Percentiles rank a stretch among this genome's conserved stretches.
Evolutionary conservation across 2,329 filamentous ascomycete genomes (phyloP).

Genomic region (Fusarium xyrophilum): DNA sequence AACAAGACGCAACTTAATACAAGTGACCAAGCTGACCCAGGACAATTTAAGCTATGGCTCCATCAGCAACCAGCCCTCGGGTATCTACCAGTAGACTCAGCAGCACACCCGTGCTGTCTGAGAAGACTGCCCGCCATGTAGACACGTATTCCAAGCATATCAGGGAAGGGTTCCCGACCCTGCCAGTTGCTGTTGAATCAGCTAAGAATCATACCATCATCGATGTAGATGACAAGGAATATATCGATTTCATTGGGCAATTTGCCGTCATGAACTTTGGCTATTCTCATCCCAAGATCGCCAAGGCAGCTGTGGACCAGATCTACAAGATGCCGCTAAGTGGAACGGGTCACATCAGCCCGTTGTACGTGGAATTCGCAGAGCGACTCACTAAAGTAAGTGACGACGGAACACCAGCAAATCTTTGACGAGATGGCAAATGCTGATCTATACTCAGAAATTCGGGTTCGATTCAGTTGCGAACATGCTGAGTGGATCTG

Average conservation of each 20-base stretch:
- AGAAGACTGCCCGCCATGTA: background rate
- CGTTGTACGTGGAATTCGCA: background rate
- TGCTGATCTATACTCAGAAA: background rate
- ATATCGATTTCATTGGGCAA: background rate
- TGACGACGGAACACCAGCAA: accelerated
- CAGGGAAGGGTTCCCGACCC: background rate
- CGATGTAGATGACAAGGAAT: background rate
- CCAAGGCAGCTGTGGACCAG: background rate
- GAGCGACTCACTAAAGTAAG: background rate
- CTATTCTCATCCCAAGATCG: background rate
- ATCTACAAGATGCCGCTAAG: background rate
- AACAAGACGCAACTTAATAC: background rate
- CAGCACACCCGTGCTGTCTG: background rate
- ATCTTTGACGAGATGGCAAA: too few relatives aligned
- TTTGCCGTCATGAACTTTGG: background rate
- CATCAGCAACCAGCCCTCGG: background rate
- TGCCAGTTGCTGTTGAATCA: background rate
- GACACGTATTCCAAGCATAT: background rate
- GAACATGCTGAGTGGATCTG: background rate
- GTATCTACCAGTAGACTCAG: background rate
- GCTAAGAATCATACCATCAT: background rate
- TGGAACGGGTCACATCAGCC: background rate
- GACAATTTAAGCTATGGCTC: background rate
- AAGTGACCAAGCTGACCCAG: accelerated
- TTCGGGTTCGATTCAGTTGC: background rate